phyloP scores from a whole-genome alignment of 2,329 filamentous ascomycete species.

The Didymellaceae sp. region DNA sequence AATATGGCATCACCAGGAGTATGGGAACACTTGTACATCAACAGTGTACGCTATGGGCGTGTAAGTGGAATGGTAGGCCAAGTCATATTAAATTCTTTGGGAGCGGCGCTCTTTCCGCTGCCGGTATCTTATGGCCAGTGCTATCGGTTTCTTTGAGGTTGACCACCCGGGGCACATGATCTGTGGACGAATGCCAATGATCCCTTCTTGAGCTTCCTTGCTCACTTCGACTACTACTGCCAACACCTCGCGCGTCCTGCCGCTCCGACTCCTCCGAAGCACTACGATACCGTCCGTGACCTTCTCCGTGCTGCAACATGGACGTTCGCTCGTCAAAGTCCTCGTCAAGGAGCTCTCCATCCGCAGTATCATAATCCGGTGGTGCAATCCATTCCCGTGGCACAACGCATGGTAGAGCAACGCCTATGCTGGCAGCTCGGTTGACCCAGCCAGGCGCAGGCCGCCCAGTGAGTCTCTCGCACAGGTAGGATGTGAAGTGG shows the following conservation, averaged over 20 bases:
- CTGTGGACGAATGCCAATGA: constrained; percentile 38
- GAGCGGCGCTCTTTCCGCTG: constrained; percentile 54
- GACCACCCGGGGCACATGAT: constrained; percentile 44
- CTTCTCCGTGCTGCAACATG: constrained; percentile 60
- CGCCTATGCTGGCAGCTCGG: constrained; percentile 80
- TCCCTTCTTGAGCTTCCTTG: constrained; percentile 43
- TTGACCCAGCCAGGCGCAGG: constrained; percentile 79
- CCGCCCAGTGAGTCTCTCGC: constrained; percentile 72
- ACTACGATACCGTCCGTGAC: constrained; percentile 34
- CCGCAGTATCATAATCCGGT: constrained; percentile 75
- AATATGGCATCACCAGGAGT: constrained; percentile 31
- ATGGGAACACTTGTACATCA: constrained; percentile 11
- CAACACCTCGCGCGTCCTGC: constrained; percentile 39
- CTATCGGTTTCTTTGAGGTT: constrained; percentile 52
- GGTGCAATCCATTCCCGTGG: constrained; percentile 82
- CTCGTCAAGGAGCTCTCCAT: constrained; percentile 71
- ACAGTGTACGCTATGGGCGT: constrained; percentile 3
- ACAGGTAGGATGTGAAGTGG: constrained; percentile 82
- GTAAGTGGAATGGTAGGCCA: constrained; percentile 4
- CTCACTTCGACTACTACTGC: constrained; percentile 41
- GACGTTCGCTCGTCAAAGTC: constrained; percentile 62
- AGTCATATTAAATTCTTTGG: constrained; percentile 48
- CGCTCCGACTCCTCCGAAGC: constrained; percentile 37
- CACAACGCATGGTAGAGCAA: constrained; percentile 81
- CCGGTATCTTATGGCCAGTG: constrained; percentile 51